phyloP scores from a whole-genome alignment of 2,329 filamentous ascomycete species.

The Pseudocercospora pini-densiflorae region DNA sequence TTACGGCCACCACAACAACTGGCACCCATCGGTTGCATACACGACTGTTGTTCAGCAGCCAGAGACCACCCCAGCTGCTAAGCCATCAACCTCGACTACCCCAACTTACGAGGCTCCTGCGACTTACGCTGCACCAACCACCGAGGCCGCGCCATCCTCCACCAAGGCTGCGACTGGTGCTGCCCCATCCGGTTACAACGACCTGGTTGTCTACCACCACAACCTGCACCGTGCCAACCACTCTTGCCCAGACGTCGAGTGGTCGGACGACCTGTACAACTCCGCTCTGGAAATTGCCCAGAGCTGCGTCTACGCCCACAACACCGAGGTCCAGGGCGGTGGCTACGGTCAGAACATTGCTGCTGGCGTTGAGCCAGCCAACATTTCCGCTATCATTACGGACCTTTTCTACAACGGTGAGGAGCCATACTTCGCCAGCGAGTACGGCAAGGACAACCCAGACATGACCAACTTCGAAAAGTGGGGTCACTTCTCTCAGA shows the following conservation, averaged over 20 bases:
- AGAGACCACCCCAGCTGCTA: constrained; percentile 1
- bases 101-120: constrained; percentile 20
- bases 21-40: constrained; percentile 5
- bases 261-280: constrained; percentile 66
- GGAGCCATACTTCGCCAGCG: constrained; percentile 57
- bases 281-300: constrained; percentile 69
- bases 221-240: constrained; percentile 87
- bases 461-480: constrained; percentile 64
- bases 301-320: constrained; percentile 74
- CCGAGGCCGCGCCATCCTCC: constrained; percentile 13
- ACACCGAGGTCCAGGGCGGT: constrained; percentile 64
- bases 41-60: not conserved
- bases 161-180: constrained; percentile 17
- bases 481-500: constrained; percentile 78
- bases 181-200: constrained; percentile 37
- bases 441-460: constrained; percentile 66
- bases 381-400: constrained; percentile 71
- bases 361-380: constrained; percentile 61
- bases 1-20: constrained; percentile 31
- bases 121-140: constrained; percentile 9
- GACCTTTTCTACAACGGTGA: constrained; percentile 91
- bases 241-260: constrained; percentile 67
- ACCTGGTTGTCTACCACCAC: constrained; percentile 70
- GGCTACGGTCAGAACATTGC: constrained; percentile 94
- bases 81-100: constrained; percentile 13